phyloP scores from a whole-genome alignment of 371 early-diverging fungal species.

The Phascolomyces articulosus region DNA sequence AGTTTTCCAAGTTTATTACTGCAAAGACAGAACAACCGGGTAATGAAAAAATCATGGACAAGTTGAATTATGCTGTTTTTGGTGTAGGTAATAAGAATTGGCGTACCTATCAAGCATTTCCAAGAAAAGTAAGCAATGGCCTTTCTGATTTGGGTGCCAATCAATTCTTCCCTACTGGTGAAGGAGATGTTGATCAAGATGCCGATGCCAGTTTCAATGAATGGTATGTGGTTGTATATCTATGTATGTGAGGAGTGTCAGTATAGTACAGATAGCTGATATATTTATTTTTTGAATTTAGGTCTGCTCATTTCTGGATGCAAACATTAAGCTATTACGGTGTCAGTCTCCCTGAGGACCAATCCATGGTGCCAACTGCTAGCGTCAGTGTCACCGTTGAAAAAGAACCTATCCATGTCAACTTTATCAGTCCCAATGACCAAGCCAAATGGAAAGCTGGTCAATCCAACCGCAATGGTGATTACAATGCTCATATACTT shows the following conservation, averaged over 20 bases:
- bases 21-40: slow-evolving; percentile 24
- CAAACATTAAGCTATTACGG: slow-evolving; percentile 33
- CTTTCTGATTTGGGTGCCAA: slow-evolving; percentile 53
- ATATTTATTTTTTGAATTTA: background rate
- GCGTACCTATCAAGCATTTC: slow-evolving; percentile 63
- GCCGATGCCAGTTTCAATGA: slow-evolving; percentile 52
- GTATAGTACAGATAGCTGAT: too few species aligned
- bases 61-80: slow-evolving; percentile 54
- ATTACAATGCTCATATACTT: slow-evolving; percentile 23
- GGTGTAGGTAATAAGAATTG: slow-evolving; percentile 64
- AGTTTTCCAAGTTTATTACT: slow-evolving; percentile 53
- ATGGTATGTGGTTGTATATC: slow-evolving; percentile 28
- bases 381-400: slow-evolving; percentile 12
- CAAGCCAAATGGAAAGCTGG: slow-evolving; percentile 33
- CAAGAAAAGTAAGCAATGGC: slow-evolving; percentile 36
- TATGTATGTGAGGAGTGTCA: too few species aligned
- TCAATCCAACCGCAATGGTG: slow-evolving; percentile 29
- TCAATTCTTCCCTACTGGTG: slow-evolving; percentile 45
- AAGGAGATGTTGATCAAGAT: slow-evolving; percentile 56
- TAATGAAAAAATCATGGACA: slow-evolving; percentile 27
- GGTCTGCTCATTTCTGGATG: slow-evolving; percentile 51
- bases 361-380: slow-evolving; percentile 39
- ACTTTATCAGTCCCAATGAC: slow-evolving; percentile 31
- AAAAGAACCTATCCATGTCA: slow-evolving; percentile 21
- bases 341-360: slow-evolving; percentile 28